Evolutionary conservation across 306 rosid genomes (phyloP), one percentile per base, ranked within the genome.

Genomic region (Boehmeria nivea): DNA sequence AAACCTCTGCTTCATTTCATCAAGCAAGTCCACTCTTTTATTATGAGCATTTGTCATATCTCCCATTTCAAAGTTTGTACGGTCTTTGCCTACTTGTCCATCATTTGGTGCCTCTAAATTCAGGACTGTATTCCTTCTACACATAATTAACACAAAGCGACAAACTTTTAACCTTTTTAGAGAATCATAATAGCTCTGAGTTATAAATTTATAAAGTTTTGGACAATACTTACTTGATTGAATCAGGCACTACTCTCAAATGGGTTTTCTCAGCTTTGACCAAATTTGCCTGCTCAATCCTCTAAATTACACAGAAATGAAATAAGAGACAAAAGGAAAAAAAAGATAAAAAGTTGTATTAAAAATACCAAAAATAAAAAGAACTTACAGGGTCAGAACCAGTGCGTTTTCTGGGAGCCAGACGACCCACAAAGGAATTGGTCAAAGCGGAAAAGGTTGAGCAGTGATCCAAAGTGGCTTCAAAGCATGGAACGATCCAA

Each of bases 1-100:
- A 83, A 91, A 85, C 36, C 95, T 83, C 46, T 72, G 70, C 57
- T 72, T 78, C 87, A 87, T 82, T 51, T 81, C 76, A 36, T 22
- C 79, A 71, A 91, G 86, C 20, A 79, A 64, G 57, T 77, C 70
- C 44, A 65, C 57, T 39, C 51, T 64, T 12, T 62, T 69, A 33
- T 64, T 72, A 62, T n/a, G n/a, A n/a, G n/a, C n/a, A n/a, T n/a
- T n/a, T n/a, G n/a, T n/a, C n/a, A n/a, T n/a, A 26, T 56, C 65
- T 63, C 64, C 50, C 33, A 43, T 60, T 16, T 73, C 25, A 40
- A 34, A 52, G 23, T 56, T 45, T 18, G 20, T 45, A 40, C 9
- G 53, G 51, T 70, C 77, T 51, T 11, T 63, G 16, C 66, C n/a
- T n/a, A n/a, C n/a, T n/a, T n/a, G n/a, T n/a, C n/a, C n/a, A n/a